Base-by-base conservation (phyloP, 2,329 filamentous ascomycete genomes). In the Cladorrhinum sp. region DNA sequence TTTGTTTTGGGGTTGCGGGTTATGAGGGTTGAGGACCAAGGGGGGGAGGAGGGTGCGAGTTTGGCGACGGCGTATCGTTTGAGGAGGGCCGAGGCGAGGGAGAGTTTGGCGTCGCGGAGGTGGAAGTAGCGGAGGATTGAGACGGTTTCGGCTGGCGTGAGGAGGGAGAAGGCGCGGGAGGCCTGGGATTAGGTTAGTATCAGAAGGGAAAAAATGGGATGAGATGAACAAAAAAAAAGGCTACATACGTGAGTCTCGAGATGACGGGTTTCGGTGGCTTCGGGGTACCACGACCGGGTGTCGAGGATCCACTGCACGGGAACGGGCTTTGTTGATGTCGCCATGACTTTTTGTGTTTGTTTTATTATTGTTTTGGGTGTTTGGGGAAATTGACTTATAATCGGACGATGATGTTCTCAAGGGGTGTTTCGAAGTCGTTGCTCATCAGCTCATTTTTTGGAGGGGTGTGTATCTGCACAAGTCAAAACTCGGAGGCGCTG, bases 71-170 rank as follows among this genome's bases (percentile, higher is more conserved):
- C 86, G 67, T 87, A 81, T 59, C 88, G 87, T 77, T 94, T 94
- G 62, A 93, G 79, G 55, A 94, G 81, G 49, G 87, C 83, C 18
- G 90, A 93, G 23, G 76, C 88, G 48, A 94, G 80, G 54, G 84
- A 83, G 82, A 92, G 88, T 71, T 89, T 89, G 57, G 90, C 90
- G 74, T 93, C 90, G 70, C 83, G 79, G 67, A 88, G 77, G 72
- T 87, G 85, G 75, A 85, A 84, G 75, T 85, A 91, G 60, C 79
- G 79, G 8, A 86, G 79, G 30, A 87, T 82, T 14, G 75, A 74
- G 56, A 80, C 72, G 63, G 82, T 83, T 71, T 92, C 88, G 9
- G 82, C 75, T 1, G 75, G 67, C 1, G 77, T 73, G 54, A 88
- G 77, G 26, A 87, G 76, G 8, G 75, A 73, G 36, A 88, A 74